These are phyloP conservation scores for Chrysoporthe cubensis DNA, from an alignment of 2,329 filamentous ascomycete species.

Conservation along the genomic window DNA sequence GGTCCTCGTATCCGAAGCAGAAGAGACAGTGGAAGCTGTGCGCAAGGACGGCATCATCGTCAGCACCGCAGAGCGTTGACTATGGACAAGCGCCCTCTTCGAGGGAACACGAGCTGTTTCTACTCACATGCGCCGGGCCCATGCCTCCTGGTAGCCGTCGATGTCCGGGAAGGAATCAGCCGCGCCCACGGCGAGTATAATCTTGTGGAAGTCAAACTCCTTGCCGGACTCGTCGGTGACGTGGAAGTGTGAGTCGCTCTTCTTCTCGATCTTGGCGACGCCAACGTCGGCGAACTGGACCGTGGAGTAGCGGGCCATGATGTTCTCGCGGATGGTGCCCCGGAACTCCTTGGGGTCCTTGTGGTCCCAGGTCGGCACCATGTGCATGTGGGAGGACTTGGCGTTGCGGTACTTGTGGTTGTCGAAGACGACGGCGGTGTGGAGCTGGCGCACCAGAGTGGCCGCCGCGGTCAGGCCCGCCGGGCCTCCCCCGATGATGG, in stretches of 20 bases:
- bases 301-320: no score
- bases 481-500: constrained; percentile 41
- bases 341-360: constrained; percentile 40
- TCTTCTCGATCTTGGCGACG: no score
- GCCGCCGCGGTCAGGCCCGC: constrained; percentile 53
- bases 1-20: constrained; percentile 63
- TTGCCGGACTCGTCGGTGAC: no score
- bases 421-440: constrained; percentile 53
- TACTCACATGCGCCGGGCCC: constrained; percentile 54
- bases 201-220: constrained; percentile 39
- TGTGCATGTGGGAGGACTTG: constrained; percentile 53
- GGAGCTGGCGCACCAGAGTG: constrained; percentile 53
- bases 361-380: constrained; percentile 45
- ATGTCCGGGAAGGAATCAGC: constrained; percentile 55
- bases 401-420: constrained; percentile 55
- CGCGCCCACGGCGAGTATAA: constrained; percentile 59
- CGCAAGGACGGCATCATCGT: no score
- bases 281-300: no score
- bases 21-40: constrained; percentile 62
- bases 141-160: constrained; percentile 48
- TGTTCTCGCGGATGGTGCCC: constrained; percentile 37
- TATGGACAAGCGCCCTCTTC: no score
- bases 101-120: no score
- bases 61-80: no score
- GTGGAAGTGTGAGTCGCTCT: no score